Percentiles rank a stretch among this genome's conserved stretches.
These are phyloP conservation scores for Leccinum pellstonianum DNA, from an alignment of 768 basidiomycete species.

Conservation along the genomic window DNA sequence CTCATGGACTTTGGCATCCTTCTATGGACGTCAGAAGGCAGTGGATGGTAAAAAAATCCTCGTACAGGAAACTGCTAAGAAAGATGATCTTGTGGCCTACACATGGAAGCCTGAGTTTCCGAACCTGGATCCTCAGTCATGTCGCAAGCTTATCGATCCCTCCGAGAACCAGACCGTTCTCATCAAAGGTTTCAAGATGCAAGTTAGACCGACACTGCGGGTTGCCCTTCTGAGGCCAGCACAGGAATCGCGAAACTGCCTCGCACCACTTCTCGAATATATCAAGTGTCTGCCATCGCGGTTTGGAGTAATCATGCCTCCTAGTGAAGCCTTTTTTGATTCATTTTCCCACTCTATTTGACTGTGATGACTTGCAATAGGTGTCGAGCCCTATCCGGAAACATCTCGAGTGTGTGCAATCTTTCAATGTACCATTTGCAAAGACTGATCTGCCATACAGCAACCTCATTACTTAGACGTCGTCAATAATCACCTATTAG, in stretches of 20 bases:
- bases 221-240: background rate
- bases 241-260: too few species aligned
- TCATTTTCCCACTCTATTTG: too few species aligned
- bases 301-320: too few species aligned
- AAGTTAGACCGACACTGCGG: background rate
- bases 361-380: background rate
- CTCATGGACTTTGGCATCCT: slow-evolving; percentile 3
- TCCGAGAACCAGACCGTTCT: slow-evolving; percentile 13
- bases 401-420: background rate
- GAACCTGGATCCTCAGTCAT: background rate
- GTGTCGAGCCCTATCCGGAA: background rate
- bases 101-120: background rate
- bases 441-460: background rate
- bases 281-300: background rate
- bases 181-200: slow-evolving; percentile 11
- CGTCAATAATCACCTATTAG: slow-evolving; percentile 10
- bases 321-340: background rate
- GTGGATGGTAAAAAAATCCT: background rate
- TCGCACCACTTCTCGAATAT: background rate
- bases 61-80: background rate
- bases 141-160: background rate
- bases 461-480: slow-evolving; percentile 5
- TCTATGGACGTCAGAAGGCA: background rate
- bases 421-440: background rate
- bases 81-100: background rate